These are phyloP conservation scores for Agrocybe praecox DNA, from an alignment of 768 basidiomycete species.

Conservation along the genomic window DNA sequence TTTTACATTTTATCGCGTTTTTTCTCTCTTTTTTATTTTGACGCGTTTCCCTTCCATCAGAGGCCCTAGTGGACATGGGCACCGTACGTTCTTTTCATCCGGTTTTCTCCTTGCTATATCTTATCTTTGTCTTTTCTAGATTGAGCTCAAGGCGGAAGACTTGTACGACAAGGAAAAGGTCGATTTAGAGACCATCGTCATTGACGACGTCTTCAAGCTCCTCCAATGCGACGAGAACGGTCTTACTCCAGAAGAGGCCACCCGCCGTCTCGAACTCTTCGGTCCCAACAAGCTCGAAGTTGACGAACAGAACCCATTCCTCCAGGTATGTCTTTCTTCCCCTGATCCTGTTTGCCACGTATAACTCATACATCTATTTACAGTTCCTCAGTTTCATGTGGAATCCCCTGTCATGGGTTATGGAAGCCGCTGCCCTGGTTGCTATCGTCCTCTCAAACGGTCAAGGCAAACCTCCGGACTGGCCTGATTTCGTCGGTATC, in stretches of 20 bases:
- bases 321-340: constrained; percentile 60
- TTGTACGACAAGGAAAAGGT: constrained; percentile 99
- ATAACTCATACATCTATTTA: background rate
- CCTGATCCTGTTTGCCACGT: constrained; percentile 4
- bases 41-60: constrained; percentile 33
- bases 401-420: constrained; percentile 99
- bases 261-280: constrained; percentile 86
- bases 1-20: constrained; percentile 9
- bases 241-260: constrained; percentile 73
- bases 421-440: constrained; percentile 95
- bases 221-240: constrained; percentile 89
- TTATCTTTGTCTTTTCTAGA: constrained; percentile 39
- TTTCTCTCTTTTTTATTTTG: constrained; percentile 14
- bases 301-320: constrained; percentile 89
- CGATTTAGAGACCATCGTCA: constrained; percentile 94
- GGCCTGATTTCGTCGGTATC: constrained; percentile 98
- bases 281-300: constrained; percentile 94
- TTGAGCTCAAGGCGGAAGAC: constrained; percentile 91
- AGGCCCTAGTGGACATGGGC: constrained; percentile 88
- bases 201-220: constrained; percentile 96
- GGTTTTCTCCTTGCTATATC: constrained; percentile 8
- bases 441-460: constrained; percentile 98
- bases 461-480: constrained; percentile 83
- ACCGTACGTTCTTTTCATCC: constrained; percentile 43
- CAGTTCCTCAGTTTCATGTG: constrained; percentile 98